Conservation (phyloP, 257 asterid genomes). For the Solanum chiquidenum region DNA sequence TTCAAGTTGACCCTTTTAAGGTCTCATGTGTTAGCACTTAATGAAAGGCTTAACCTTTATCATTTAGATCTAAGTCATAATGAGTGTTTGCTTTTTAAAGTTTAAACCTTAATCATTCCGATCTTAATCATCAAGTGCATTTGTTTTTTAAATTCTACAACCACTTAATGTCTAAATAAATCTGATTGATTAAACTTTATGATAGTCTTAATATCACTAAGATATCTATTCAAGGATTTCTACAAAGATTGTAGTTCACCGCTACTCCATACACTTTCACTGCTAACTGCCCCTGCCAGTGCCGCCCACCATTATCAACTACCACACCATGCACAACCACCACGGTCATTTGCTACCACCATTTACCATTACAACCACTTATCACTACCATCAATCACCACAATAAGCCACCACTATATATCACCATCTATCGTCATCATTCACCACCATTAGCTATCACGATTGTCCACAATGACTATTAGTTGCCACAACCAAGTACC, state of each 20-base stretch:
- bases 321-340: background rate
- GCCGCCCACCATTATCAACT: background rate
- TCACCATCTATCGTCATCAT: background rate
- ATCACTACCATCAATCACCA: background rate
- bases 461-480: background rate
- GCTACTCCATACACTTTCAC: background rate
- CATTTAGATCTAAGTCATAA: background rate
- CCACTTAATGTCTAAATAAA: background rate
- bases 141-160: background rate
- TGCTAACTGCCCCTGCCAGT: background rate
- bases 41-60: background rate
- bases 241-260: background rate
- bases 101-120: background rate
- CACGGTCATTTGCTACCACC: background rate
- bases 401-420: background rate
- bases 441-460: background rate
- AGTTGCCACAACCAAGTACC: background rate
- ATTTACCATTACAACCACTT: background rate
- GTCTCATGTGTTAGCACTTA: background rate
- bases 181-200: background rate
- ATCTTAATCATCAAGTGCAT: background rate
- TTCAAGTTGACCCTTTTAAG: background rate
- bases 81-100: background rate
- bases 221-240: background rate
- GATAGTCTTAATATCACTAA: background rate